These are phyloP conservation scores for Colletotrichum eremochloae DNA, from an alignment of 2,329 filamentous ascomycete genomes.

Conservation along the genomic window DNA sequence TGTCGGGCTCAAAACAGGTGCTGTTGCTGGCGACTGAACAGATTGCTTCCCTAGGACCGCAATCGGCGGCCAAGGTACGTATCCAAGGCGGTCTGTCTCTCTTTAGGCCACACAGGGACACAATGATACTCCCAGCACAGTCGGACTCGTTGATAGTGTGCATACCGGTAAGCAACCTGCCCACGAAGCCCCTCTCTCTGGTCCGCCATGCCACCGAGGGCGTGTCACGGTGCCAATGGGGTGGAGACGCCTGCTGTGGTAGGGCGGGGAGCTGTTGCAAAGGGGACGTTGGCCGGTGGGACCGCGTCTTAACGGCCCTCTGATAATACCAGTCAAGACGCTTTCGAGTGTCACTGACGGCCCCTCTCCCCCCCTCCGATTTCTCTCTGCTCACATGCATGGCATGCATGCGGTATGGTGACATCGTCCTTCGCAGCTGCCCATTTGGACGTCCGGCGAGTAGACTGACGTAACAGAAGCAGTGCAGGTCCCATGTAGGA, in stretches of 20 bases:
- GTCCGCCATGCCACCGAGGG: slow-evolving; percentile 17
- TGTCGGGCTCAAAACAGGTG: slow-evolving; percentile 20
- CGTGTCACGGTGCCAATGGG: slow-evolving; percentile 23
- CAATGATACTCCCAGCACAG: too few relatives aligned
- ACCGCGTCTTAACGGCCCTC: slow-evolving; percentile 5
- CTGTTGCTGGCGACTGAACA: background rate
- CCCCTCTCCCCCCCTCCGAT: background rate
- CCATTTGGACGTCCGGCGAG: slow-evolving; percentile 12
- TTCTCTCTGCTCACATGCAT: slow-evolving; percentile 19
- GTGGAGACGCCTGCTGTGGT: slow-evolving; percentile 29
- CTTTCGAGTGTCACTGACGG: background rate
- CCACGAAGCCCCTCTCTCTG: slow-evolving; percentile 14
- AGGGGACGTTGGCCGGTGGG: slow-evolving; percentile 1
- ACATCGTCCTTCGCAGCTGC: slow-evolving; percentile 23
- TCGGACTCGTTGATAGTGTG: too few relatives aligned
- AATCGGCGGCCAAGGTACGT: background rate
- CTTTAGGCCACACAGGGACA: too few relatives aligned
- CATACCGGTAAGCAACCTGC: slow-evolving; percentile 2
- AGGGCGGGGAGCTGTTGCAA: slow-evolving; percentile 34
- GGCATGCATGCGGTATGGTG: slow-evolving; percentile 24
- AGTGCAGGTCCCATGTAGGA: slow-evolving; percentile 26
- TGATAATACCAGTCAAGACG: slow-evolving; percentile 23
- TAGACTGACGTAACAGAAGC: slow-evolving; percentile 16
- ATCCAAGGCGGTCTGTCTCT: too few relatives aligned
- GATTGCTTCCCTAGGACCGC: background rate